Evolutionary conservation across 2,329 filamentous ascomycete species (phyloP), one percentile per base, ranked within the genome.

Genomic region (Sporothrix variecibatus): DNA sequence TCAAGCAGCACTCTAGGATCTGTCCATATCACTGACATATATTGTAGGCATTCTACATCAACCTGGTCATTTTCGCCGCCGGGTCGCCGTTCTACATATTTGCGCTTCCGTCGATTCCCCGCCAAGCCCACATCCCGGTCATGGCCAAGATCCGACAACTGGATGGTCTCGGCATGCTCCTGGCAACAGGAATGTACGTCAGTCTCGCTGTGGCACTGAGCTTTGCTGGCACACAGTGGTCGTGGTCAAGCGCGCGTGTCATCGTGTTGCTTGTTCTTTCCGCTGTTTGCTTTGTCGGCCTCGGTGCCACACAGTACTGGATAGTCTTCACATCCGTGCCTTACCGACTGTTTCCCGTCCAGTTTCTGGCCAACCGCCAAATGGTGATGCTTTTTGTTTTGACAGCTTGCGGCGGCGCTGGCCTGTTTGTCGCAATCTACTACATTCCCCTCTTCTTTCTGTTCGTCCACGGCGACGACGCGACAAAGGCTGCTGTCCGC

Each of bases 401-500:
- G 6, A 84, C 81, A 26, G 77, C 76, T 15, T 76, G 69, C 4
- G 72, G 72, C 20, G 76, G 76, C n/a, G 75, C 78, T 17, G 76
- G 76, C 8, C 72, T 75, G 53, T 81, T 81, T 64, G 76, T 82
- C 9, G 68, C 77, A 17, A 78, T 85, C 28, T 88, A 87, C 78
- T 88, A 85, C 78, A 83, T 88, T n/a, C 87, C 87, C 0, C 78
- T 88, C 0, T 87, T 82, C 78, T 88, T 88, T 78, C 84, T 86
- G 75, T 88, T 88, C 77, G 81, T 81, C 0, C 79, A 79, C 3
- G 81, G 81, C 11, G 85, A 85, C 71, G 79, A 75, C 0, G 81
- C 82, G 6, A 77, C 85, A 9, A 72, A 79, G 15, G 79, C 83
- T 12, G 82, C 80, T 0, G 80, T 85, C 0, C 79, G 81, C 9